Evolutionary conservation across 768 basidiomycete genomes (phyloP), one percentile per base, ranked within the genome.

Genomic region (Fomitopsis pulvina): DNA sequence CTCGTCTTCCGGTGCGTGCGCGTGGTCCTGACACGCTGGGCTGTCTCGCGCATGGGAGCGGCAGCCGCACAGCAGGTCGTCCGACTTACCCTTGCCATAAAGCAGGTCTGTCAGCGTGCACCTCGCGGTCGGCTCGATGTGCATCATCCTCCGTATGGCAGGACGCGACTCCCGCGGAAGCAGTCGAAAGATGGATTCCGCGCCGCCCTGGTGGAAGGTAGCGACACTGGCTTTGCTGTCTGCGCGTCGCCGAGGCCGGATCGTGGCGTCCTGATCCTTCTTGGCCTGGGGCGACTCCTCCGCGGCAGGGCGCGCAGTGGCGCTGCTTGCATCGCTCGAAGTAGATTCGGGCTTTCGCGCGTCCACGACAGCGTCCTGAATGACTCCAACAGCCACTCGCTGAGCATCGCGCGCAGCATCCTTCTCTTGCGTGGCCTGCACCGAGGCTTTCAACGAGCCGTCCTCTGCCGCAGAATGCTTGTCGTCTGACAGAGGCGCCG

Each of bases 161-260:
- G 85, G 77, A 34, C 96, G 80, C 12, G 92, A 83, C 69, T 99
- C 95, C 47, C 96, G 85, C 1, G 96, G 96, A 21, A 99, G 77
- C 9, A 98, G 75, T 18, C 95, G 83, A 76, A 99, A 98, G 61
- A 99, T 96, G 7, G 92, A 93, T 65, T 98, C 95, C 24, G 91
- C 83, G 18, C 88, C 85, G 48, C 78, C 78, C 45, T 70, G 63
- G 57, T 80, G 78, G 74, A 80, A 87, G 1, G 90, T 91, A 38
- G 78, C 68, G 45, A 82, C 77, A 40, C 63, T 64, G n/a, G 66
- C 60, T 20, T 54, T 27, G 56, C 63, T 65, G 57, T 65, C 64
- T 37, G 63, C 63, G 45, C 67, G 66, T 2, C 54, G 29, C 21
- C 67, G 63, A 16, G 45, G 55, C 25, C 53, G 51, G 16, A 46